These are phyloP conservation scores for Mycena latifolia DNA, from an alignment of 768 basidiomycete genomes.

Conservation along the genomic window DNA sequence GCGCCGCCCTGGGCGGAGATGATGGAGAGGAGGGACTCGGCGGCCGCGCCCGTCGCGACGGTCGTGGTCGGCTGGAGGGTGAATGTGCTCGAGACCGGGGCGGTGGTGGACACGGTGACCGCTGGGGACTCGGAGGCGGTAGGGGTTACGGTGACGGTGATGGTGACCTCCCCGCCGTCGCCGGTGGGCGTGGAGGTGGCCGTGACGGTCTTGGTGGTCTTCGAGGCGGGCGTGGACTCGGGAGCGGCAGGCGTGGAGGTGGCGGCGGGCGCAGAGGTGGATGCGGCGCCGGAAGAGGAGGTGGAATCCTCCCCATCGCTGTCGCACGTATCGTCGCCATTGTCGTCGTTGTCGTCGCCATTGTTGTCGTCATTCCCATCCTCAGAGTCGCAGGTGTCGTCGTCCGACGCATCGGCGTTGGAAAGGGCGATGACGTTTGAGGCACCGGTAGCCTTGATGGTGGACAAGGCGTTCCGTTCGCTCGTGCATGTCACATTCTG, in stretches of 20 bases:
- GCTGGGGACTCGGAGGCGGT: slow-evolving; percentile 7
- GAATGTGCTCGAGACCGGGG: slow-evolving; percentile 21
- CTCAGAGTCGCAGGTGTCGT: slow-evolving; percentile 27
- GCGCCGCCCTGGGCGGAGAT: slow-evolving; percentile 9
- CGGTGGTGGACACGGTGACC: slow-evolving; percentile 40
- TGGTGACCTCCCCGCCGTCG: slow-evolving; percentile 14
- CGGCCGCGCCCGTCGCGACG: slow-evolving; percentile 58
- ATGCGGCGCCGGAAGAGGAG: neutral
- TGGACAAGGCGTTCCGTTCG: slow-evolving; percentile 56
- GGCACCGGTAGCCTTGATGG: slow-evolving; percentile 62
- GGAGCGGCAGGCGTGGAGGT: too few species aligned
- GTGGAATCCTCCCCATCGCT: slow-evolving; percentile 5
- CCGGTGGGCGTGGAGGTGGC: slow-evolving; percentile 8
- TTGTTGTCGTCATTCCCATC: neutral
- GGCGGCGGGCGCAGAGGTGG: slow-evolving; percentile 5
- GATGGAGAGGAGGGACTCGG: slow-evolving; percentile 34
- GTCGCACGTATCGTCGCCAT: slow-evolving; percentile 21
- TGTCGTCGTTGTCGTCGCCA: slow-evolving; percentile 5
- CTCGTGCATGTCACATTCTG: slow-evolving; percentile 68
- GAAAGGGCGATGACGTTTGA: slow-evolving; percentile 52
- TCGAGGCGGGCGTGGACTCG: neutral
- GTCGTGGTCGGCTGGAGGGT: slow-evolving; percentile 52
- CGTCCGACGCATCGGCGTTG: slow-evolving; percentile 37
- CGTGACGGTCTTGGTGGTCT: slow-evolving; percentile 2
- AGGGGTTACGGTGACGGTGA: slow-evolving; percentile 49